Conservation (phyloP, 108 stramenopile species). For the Aureococcus anophagefferens region DNA sequence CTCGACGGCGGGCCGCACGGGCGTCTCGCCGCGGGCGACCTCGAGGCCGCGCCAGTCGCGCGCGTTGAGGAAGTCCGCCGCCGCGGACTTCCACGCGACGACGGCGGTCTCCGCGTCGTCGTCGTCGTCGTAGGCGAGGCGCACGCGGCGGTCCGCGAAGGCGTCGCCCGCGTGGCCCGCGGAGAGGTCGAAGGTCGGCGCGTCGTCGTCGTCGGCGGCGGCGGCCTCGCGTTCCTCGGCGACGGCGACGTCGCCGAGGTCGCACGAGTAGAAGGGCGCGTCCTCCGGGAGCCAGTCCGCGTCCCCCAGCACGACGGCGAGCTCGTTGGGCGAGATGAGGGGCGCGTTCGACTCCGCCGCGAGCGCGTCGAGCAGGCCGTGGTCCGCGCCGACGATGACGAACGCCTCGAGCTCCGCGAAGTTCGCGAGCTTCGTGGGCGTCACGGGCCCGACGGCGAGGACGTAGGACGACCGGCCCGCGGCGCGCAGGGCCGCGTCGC, state of each 20-base stretch:
- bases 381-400: slow-evolving; percentile 32
- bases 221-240: neutral
- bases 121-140: neutral
- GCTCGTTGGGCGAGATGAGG: neutral
- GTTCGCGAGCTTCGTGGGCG: slow-evolving; percentile 35
- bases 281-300: neutral
- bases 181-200: neutral
- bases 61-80: neutral
- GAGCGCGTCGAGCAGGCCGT: slow-evolving; percentile 12
- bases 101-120: neutral
- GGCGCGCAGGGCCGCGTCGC: neutral
- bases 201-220: neutral
- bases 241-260: neutral
- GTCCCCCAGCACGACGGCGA: neutral
- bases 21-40: neutral
- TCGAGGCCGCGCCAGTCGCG: neutral
- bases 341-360: neutral
- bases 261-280: neutral
- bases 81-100: neutral
- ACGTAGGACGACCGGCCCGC: slow-evolving; percentile 14
- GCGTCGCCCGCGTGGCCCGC: neutral
- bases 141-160: neutral
- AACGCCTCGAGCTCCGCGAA: slow-evolving; percentile 38
- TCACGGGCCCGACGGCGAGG: slow-evolving; percentile 28
- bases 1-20: neutral